Conservation (phyloP, 805 yeast species). For the Millerozyma miso region DNA sequence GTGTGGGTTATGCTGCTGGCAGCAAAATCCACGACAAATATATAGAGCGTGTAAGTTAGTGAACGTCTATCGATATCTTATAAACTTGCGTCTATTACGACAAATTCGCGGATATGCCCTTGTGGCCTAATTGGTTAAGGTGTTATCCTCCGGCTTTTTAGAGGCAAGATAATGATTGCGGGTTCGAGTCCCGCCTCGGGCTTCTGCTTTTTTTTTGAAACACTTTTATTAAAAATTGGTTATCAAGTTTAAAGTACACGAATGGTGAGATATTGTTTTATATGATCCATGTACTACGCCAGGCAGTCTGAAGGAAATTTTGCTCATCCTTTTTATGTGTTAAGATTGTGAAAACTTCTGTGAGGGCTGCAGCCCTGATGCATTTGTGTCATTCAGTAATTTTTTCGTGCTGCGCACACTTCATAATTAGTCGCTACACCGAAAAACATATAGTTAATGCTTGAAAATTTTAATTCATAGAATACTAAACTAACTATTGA, state of each 20-base stretch:
- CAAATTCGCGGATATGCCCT: slow-evolving; percentile 35
- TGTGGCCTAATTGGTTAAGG: slow-evolving; percentile 76
- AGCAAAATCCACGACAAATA: too few species aligned
- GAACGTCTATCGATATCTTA: neutral
- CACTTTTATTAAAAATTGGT: too few species aligned
- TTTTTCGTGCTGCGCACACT: slow-evolving; percentile 6
- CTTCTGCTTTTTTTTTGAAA: slow-evolving; percentile 15
- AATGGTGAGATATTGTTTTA: too few species aligned
- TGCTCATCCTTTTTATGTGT: too few species aligned
- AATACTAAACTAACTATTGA: slow-evolving; percentile 5
- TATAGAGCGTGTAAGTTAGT: neutral
- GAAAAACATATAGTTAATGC: slow-evolving; percentile 3
- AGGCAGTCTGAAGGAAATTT: too few species aligned
- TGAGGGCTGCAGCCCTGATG: slow-evolving; percentile 1
- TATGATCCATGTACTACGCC: too few species aligned
- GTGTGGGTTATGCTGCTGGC: too few species aligned
- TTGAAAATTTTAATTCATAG: slow-evolving; percentile 5
- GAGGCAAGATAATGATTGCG: slow-evolving; percentile 55
- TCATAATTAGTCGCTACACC: slow-evolving; percentile 1
- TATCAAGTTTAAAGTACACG: too few species aligned
- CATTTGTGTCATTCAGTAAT: slow-evolving; percentile 5
- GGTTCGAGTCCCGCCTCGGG: slow-evolving; percentile 79
- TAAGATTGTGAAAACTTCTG: too few species aligned
- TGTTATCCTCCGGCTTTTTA: slow-evolving; percentile 58
- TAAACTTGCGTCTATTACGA: neutral